Conservation (phyloP, 164 flowering plant species). For the Amborella trichopoda region DNA sequence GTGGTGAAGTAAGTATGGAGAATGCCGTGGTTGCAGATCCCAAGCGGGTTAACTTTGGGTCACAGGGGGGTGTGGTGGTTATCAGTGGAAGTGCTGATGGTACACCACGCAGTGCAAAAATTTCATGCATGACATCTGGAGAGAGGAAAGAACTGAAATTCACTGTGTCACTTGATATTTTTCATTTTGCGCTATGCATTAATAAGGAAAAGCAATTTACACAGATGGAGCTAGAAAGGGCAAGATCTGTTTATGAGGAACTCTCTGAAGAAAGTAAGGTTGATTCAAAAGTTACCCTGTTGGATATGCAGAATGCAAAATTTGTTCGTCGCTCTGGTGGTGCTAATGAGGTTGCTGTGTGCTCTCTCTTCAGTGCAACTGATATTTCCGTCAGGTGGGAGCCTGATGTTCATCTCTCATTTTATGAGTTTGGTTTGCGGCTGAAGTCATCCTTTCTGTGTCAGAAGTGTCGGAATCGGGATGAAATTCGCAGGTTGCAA, state of each 20-base stretch:
- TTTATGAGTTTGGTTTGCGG: constrained; percentile 61
- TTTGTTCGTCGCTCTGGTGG: constrained; percentile 87
- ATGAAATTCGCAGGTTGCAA: constrained; percentile 14
- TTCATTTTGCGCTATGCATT: constrained; percentile 53
- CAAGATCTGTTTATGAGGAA: constrained; percentile 74
- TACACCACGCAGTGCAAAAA: constrained; percentile 60
- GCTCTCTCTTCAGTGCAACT: constrained; percentile 96
- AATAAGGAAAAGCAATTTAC: constrained; percentile 84
- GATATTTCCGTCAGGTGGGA: constrained; percentile 87
- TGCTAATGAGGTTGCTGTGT: constrained; percentile 60
- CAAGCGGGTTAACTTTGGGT: constrained; percentile 90
- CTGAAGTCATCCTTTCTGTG: constrained; percentile 43
- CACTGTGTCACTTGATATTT: constrained; percentile 66
- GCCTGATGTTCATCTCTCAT: constrained; percentile 83
- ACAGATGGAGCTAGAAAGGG: constrained; percentile 87
- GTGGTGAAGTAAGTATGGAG: constrained; percentile 69
- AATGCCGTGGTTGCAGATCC: constrained; percentile 68
- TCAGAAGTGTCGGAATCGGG: constrained; percentile 33
- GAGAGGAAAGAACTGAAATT: constrained; percentile 43
- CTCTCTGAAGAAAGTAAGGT: constrained; percentile 30
- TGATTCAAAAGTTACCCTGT: constrained; percentile 44
- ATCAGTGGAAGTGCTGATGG: constrained; percentile 76
- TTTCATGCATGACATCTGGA: constrained; percentile 45
- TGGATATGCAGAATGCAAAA: constrained; percentile 95
- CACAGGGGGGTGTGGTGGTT: constrained; percentile 80